Conservation (phyloP, 2,329 filamentous ascomycete species). For the Pseudopithomyces chartarum region DNA sequence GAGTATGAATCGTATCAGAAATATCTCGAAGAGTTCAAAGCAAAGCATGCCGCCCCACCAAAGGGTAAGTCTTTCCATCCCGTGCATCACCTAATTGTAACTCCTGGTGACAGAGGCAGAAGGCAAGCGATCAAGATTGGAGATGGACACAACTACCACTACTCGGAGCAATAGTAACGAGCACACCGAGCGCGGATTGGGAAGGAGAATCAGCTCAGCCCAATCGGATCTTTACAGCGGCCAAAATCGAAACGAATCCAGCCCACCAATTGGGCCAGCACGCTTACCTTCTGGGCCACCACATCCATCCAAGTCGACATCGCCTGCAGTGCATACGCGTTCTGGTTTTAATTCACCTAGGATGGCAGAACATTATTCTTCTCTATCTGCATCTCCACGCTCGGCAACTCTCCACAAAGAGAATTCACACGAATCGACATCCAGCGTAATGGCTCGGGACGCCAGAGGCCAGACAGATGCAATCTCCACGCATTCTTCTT, state of each 20-base stretch:
- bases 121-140: slow-evolving; percentile 51
- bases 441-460: slow-evolving; percentile 26
- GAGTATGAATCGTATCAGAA: slow-evolving; percentile 71
- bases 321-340: slow-evolving; percentile 35
- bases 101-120: slow-evolving; percentile 35
- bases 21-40: slow-evolving; percentile 79
- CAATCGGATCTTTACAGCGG: slow-evolving; percentile 25
- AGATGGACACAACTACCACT: slow-evolving; percentile 43
- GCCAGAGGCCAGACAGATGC: slow-evolving; percentile 24
- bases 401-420: slow-evolving; percentile 34
- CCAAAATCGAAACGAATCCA: slow-evolving; percentile 31
- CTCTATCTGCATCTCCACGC: slow-evolving; percentile 40
- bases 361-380: slow-evolving; percentile 39
- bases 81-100: not conserved
- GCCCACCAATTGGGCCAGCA: slow-evolving; percentile 30
- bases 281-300: slow-evolving; percentile 31
- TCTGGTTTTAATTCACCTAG: slow-evolving; percentile 42
- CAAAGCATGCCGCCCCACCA: slow-evolving; percentile 60
- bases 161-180: slow-evolving; percentile 39
- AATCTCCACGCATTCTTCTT: slow-evolving; percentile 22
- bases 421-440: slow-evolving; percentile 25
- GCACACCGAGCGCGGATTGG: slow-evolving; percentile 28
- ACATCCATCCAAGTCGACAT: slow-evolving; percentile 38
- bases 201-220: slow-evolving; percentile 34
- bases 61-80: slow-evolving; percentile 36